Evolutionary conservation across 768 basidiomycete species (phyloP).

Genomic region (Trametes meyenii): DNA sequence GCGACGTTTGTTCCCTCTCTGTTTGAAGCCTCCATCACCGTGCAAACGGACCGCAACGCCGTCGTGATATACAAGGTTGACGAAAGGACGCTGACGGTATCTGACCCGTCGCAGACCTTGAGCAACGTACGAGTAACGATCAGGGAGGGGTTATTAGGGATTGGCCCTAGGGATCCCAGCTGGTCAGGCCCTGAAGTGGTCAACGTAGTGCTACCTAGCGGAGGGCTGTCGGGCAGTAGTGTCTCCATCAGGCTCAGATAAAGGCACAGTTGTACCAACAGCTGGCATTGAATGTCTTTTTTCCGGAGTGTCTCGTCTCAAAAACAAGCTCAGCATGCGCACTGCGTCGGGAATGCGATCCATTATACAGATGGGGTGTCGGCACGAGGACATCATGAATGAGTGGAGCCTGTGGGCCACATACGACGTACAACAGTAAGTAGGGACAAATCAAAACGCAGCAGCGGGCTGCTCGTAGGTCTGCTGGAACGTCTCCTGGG

Average conservation of each 20-base stretch:
- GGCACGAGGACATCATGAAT: slow-evolving; percentile 18
- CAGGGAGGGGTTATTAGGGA: slow-evolving; percentile 8
- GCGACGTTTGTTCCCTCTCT: slow-evolving; percentile 38
- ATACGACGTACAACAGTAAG: slow-evolving; percentile 20
- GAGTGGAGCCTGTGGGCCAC: slow-evolving; percentile 5
- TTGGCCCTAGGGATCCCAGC: neutral
- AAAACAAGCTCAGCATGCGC: neutral
- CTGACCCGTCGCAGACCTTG: slow-evolving; percentile 67
- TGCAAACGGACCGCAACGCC: slow-evolving; percentile 44
- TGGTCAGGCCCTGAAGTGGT: slow-evolving; percentile 35
- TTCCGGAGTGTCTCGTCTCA: neutral
- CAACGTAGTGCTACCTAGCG: slow-evolving; percentile 45
- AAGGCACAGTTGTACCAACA: too few species aligned
- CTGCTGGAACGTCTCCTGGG: slow-evolving; percentile 43
- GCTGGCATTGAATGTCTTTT: neutral
- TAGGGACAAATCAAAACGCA: slow-evolving; percentile 53
- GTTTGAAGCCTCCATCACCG: slow-evolving; percentile 36
- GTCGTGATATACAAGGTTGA: slow-evolving; percentile 47
- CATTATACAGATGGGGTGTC: slow-evolving; percentile 8
- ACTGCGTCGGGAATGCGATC: neutral
- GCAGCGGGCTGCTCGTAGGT: slow-evolving; percentile 40
- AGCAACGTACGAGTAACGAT: slow-evolving; percentile 42
- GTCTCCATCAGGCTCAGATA: slow-evolving; percentile 33
- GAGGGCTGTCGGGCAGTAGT: slow-evolving; percentile 55
- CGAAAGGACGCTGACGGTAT: slow-evolving; percentile 51